Evolutionary conservation across 2,329 filamentous ascomycete genomes (phyloP).

Genomic region (Fusarium fracticaudum): DNA sequence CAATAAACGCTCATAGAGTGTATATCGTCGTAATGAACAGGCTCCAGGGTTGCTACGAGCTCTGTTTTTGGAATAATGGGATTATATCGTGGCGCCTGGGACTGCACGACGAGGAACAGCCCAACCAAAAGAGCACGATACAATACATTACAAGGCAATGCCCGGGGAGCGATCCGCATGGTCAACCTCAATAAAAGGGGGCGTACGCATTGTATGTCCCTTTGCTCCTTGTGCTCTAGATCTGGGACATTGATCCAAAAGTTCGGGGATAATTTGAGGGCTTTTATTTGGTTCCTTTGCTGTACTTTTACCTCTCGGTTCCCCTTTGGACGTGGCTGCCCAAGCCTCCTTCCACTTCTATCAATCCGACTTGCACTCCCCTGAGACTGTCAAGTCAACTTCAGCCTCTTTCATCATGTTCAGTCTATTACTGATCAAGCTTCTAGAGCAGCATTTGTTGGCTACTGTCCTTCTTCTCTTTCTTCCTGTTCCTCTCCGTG

Average conservation of each 20-base stretch:
- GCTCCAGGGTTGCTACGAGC: slow-evolving; percentile 5
- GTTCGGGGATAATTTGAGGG: slow-evolving; percentile 38
- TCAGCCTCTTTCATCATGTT: slow-evolving; percentile 25
- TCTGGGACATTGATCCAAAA: slow-evolving; percentile 43
- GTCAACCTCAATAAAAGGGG: not conserved
- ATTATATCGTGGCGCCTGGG: slow-evolving; percentile 12
- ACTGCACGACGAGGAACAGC: slow-evolving; percentile 4
- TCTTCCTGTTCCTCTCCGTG: slow-evolving; percentile 22
- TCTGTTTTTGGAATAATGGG: slow-evolving; percentile 2
- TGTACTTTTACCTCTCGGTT: slow-evolving; percentile 34
- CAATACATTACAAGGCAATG: not conserved
- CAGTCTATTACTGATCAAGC: slow-evolving; percentile 15
- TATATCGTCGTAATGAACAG: not conserved
- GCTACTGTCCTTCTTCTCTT: slow-evolving; percentile 31
- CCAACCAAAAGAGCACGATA: not conserved
- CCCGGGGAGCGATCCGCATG: not conserved
- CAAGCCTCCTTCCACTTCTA: slow-evolving; percentile 13
- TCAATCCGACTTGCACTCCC: not conserved
- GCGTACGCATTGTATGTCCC: slow-evolving; percentile 11
- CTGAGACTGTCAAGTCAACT: not conserved
- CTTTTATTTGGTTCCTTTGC: not conserved
- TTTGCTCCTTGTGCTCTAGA: slow-evolving; percentile 19
- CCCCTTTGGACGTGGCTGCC: slow-evolving; percentile 21
- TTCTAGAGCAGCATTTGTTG: slow-evolving; percentile 31
- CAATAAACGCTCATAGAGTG: slow-evolving; percentile 7